Conservation (phyloP, 345 rosid genomes). For the Citrus australasica region DNA sequence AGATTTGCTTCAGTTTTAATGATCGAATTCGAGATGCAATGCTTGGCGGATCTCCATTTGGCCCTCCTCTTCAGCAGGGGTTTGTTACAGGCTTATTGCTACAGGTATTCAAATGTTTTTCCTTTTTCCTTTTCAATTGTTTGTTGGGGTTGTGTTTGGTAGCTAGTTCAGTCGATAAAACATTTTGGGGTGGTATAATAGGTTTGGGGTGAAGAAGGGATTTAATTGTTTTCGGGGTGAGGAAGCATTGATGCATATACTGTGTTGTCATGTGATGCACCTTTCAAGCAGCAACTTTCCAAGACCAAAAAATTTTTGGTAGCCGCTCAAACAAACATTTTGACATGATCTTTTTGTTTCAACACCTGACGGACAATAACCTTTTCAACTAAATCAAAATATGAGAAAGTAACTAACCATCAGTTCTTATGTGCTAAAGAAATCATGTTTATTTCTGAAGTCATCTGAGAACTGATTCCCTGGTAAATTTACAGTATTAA, state of each 20-base stretch:
- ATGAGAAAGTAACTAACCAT: background rate
- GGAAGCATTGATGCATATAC: background rate
- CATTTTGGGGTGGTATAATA: background rate
- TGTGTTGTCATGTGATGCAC: background rate
- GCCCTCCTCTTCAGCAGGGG: constrained; percentile 96
- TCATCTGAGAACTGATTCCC: background rate
- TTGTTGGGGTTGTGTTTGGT: background rate
- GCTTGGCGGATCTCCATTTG: constrained; percentile 99
- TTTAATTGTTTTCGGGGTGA: background rate
- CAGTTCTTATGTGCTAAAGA: background rate
- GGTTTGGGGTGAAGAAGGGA: background rate
- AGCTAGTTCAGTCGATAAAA: background rate
- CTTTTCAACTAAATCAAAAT: background rate
- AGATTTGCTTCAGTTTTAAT: constrained; percentile 64
- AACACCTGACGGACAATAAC: background rate
- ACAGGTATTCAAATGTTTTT: constrained; percentile 47
- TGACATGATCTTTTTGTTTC: background rate
- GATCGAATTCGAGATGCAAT: constrained; percentile 96
- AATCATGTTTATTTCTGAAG: background rate
- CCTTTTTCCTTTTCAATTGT: background rate
- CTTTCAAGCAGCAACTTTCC: background rate
- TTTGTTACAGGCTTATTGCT: constrained; percentile 78
- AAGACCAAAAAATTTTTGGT: background rate
- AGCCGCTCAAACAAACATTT: background rate
- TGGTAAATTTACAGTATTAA: background rate